phyloP scores from a whole-genome alignment of 2,329 filamentous ascomycete genomes.

The Diaporthe sp. region DNA sequence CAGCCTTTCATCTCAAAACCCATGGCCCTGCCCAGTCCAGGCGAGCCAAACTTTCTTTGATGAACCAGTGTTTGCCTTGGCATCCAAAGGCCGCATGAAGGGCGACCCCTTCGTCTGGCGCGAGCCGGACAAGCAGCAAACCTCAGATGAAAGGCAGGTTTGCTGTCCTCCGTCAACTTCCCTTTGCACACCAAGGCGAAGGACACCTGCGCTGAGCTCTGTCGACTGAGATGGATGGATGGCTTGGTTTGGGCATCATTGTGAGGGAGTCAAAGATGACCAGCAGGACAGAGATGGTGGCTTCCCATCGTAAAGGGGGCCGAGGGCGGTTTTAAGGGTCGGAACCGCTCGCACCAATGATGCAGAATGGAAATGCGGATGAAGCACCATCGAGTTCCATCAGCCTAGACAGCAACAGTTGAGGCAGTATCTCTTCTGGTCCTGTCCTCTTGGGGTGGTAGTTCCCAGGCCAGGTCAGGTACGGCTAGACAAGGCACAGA shows the following conservation, averaged over 20 bases:
- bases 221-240: neutral
- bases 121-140: constrained; percentile 35
- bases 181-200: neutral
- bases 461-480: neutral
- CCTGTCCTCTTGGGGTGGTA: neutral
- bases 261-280: constrained; percentile 13
- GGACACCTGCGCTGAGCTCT: neutral
- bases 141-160: constrained; percentile 29
- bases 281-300: neutral
- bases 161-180: neutral
- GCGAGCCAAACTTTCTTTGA: constrained; percentile 5
- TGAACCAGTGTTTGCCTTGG: constrained; percentile 33
- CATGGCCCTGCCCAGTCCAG: neutral
- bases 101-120: neutral
- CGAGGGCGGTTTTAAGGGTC: constrained; percentile 24
- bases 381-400: neutral
- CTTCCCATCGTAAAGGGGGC: neutral
- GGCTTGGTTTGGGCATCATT: constrained; percentile 1
- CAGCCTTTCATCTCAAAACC: constrained; percentile 1
- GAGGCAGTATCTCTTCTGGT: neutral
- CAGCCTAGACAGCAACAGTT: neutral
- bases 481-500: neutral
- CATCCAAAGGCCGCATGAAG: constrained; percentile 27
- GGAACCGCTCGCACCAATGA: constrained; percentile 25
- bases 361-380: neutral